phyloP scores from a whole-genome alignment of 352 stramenopile genomes.

The Sclerospora graminicola region DNA sequence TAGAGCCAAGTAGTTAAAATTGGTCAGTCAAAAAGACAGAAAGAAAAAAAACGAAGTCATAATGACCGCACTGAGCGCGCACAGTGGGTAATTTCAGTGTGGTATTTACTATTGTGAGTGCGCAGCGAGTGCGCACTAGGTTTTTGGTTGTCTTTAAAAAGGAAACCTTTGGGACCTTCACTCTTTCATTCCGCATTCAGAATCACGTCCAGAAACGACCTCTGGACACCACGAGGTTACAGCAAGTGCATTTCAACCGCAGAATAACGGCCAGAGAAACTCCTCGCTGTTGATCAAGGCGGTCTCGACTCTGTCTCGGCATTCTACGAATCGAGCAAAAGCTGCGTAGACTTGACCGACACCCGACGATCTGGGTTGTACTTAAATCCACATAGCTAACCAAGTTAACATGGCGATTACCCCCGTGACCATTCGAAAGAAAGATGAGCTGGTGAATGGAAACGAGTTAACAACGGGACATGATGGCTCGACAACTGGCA shows the following conservation, averaged over 20 bases:
- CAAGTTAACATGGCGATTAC: constrained; percentile 14
- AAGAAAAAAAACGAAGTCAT: constrained; percentile 23
- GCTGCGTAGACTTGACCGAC: constrained; percentile 24
- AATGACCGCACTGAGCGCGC: constrained; percentile 4
- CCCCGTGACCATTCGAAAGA: constrained; percentile 8
- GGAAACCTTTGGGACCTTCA: constrained; percentile 23
- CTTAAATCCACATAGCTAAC: background rate
- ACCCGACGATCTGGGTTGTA: constrained; percentile 15
- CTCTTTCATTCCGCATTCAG: constrained; percentile 22
- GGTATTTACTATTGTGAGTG: constrained; percentile 20
- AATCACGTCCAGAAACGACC: constrained; percentile 9
- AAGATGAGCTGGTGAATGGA: background rate
- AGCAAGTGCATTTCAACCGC: constrained; percentile 9
- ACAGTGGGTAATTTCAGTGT: constrained; percentile 7
- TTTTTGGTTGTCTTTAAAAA: constrained; percentile 6
- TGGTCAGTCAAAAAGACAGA: constrained; percentile 13
- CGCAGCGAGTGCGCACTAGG: constrained; percentile 14
- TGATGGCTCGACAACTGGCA: constrained; percentile 6
- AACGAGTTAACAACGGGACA: background rate
- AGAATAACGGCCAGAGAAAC: constrained; percentile 20
- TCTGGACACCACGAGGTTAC: constrained; percentile 15
- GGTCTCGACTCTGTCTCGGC: constrained; percentile 11
- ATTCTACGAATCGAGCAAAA: constrained; percentile 29
- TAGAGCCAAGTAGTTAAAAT: constrained; percentile 10
- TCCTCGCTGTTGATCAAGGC: constrained; percentile 4